phyloP scores from a whole-genome alignment of 2,329 filamentous ascomycete species.

The Fusarium equiseti region DNA sequence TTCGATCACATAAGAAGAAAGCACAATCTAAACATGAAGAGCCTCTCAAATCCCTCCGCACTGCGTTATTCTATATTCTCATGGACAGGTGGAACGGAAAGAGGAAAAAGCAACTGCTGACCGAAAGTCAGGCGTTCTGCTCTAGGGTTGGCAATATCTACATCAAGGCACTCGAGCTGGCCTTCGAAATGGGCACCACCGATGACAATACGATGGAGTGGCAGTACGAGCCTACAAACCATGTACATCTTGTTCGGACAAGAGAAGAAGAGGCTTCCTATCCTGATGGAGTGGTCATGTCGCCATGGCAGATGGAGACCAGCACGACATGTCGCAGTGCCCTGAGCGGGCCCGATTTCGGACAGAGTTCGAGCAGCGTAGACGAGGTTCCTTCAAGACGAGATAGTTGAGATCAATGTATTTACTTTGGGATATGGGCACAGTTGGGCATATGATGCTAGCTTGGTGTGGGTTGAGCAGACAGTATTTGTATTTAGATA shows the following conservation, averaged over 20 bases:
- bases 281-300: not conserved
- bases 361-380: not conserved
- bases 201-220: conserved; percentile 30
- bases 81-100: not conserved
- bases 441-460: not conserved
- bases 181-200: not conserved
- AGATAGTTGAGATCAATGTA: too few species aligned
- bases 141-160: conserved; percentile 14
- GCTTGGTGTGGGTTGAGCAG: not conserved
- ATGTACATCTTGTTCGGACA: conserved; percentile 25
- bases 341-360: too few species aligned
- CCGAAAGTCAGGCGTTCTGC: conserved; percentile 6
- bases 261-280: conserved; percentile 24
- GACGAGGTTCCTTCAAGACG: not conserved
- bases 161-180: conserved; percentile 6
- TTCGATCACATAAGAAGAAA: not conserved
- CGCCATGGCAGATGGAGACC: not conserved
- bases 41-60: not conserved
- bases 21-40: not conserved
- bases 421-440: not conserved
- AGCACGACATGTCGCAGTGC: not conserved
- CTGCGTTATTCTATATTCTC: not conserved
- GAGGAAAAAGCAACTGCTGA: not conserved
- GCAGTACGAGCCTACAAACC: conserved; percentile 29
- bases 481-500: not conserved